Evolutionary conservation across 495 filamentous ascomycete species (phyloP).

Genomic region (Geopyxis carbonaria): DNA sequence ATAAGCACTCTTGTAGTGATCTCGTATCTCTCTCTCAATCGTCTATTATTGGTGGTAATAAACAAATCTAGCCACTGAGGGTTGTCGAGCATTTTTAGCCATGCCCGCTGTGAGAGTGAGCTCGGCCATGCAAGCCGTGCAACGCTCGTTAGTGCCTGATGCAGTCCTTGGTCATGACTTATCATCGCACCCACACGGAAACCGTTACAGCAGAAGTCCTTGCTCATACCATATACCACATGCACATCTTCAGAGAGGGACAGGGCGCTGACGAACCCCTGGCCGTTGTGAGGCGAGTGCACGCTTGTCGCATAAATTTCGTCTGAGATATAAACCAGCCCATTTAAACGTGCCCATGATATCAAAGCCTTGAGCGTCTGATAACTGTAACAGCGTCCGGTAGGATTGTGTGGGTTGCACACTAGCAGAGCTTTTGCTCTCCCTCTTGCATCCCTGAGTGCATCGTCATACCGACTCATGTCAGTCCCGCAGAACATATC

Average conservation of each 20-base stretch:
- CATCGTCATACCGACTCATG: slow-evolving; percentile 29
- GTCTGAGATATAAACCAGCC: slow-evolving; percentile 44
- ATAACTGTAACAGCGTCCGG: slow-evolving; percentile 35
- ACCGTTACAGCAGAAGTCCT: slow-evolving; percentile 39
- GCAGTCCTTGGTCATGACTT: slow-evolving; percentile 30
- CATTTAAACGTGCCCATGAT: too few relatives aligned
- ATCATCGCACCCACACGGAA: slow-evolving; percentile 39
- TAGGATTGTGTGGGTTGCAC: slow-evolving; percentile 45
- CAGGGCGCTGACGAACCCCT: slow-evolving; percentile 33
- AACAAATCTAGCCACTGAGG: slow-evolving; percentile 31
- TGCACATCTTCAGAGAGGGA: slow-evolving; percentile 29
- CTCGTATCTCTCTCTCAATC: slow-evolving; percentile 27
- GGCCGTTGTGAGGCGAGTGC: slow-evolving; percentile 31
- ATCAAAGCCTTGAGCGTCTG: slow-evolving; percentile 30
- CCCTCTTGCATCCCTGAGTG: slow-evolving; percentile 19
- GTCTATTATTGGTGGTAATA: slow-evolving; percentile 28
- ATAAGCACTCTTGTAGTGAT: too few relatives aligned
- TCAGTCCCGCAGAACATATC: slow-evolving; percentile 11
- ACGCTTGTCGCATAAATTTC: slow-evolving; percentile 47
- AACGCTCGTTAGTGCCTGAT: slow-evolving; percentile 26
- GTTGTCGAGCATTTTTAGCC: slow-evolving; percentile 33
- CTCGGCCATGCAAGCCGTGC: slow-evolving; percentile 33
- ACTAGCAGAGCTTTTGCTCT: slow-evolving; percentile 37
- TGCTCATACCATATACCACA: slow-evolving; percentile 39
- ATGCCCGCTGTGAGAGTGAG: slow-evolving; percentile 31